Evolutionary conservation across 2,329 filamentous ascomycete species (phyloP), one percentile per base, ranked within the genome.

Genomic region (Ophiostoma quercus): DNA sequence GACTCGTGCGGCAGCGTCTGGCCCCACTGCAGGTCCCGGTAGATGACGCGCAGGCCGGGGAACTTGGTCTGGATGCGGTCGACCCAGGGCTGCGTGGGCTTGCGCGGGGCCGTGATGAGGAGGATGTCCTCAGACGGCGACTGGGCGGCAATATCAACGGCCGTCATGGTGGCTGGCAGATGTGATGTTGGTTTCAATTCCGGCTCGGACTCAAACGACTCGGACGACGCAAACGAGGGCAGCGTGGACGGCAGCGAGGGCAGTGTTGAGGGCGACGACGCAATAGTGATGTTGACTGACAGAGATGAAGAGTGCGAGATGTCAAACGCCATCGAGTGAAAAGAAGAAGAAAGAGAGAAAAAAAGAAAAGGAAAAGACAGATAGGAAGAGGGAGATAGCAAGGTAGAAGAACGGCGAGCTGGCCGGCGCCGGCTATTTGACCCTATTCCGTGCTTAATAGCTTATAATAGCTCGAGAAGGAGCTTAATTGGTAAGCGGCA

Each of bases 91-190:
- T 74, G 47, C 0, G 81, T 76, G 0, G 78, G 76, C 1, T 75
- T 73, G 67, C 73, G 75, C 0, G 79, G 78, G 2, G 77, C 73
- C 7, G 84, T 72, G 67, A 84, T 74, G 32, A 85, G 73, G 34
- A 85, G 80, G 72, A 82, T 82, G 76, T 85, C 83, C 62, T 82
- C 82, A 66, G 72, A 62, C 54, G 47, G 47, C 39, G 25, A 41
- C 67, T 32, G 34, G 60, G 41, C 63, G 43, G 51, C 51, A 22
- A 70, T 54, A 43, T 67, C n/a, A 4, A 25, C 22, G 19, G 71
- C 71, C 5, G 71, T 69, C 71, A 72, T 72, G 54, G 29, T 6
- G 34, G 12, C 12, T 32, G 41, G 60, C 25, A 19, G 14, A 29
- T 25, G 3, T 5, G 57, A 7, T 12, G 9, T 60, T 29, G 22